These are phyloP conservation scores for Gnomoniopsis smithogilvyi DNA, from an alignment of 2,329 filamentous ascomycete genomes.

Conservation along the genomic window DNA sequence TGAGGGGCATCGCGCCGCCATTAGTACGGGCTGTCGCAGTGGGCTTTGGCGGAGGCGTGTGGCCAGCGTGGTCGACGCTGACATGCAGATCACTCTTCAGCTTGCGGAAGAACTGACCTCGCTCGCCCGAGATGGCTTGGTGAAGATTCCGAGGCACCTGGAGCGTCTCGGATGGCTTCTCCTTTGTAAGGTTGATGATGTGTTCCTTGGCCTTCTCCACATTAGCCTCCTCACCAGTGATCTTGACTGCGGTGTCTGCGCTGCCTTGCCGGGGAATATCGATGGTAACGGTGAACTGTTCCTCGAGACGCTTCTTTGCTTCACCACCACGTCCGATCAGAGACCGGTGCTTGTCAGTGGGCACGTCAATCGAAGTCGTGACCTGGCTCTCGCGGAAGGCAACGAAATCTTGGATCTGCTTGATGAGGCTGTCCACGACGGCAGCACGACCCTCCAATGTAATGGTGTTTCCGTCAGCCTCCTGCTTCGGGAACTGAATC, in stretches of 20 bases:
- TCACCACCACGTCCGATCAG: slow-evolving; percentile 93
- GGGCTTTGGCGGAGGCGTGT: slow-evolving; percentile 70
- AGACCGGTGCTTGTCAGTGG: slow-evolving; percentile 83
- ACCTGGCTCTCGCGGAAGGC: slow-evolving; percentile 80
- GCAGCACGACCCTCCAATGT: slow-evolving; percentile 81
- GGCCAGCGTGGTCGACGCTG: slow-evolving; percentile 85
- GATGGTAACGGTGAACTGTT: slow-evolving; percentile 79
- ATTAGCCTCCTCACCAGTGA: slow-evolving; percentile 73
- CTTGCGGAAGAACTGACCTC: slow-evolving; percentile 85
- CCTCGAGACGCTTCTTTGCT: slow-evolving; percentile 78
- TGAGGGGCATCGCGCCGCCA: slow-evolving; percentile 72
- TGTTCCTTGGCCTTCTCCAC: slow-evolving; percentile 86
- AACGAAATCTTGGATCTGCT: slow-evolving; percentile 77
- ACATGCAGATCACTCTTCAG: slow-evolving; percentile 84
- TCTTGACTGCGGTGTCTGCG: slow-evolving; percentile 79
- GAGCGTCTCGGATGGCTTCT: slow-evolving; percentile 85
- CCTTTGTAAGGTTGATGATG: slow-evolving; percentile 74
- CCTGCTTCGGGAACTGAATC: slow-evolving; percentile 91
- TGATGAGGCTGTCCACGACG: slow-evolving; percentile 85
- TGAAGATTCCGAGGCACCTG: slow-evolving; percentile 79
- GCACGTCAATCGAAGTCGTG: slow-evolving; percentile 74
- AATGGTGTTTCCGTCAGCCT: slow-evolving; percentile 77
- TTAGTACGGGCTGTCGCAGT: slow-evolving; percentile 53
- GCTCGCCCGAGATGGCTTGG: slow-evolving; percentile 77
- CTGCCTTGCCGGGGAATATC: slow-evolving; percentile 91